These are phyloP conservation scores for Aspergillus baeticus DNA, from an alignment of 495 filamentous ascomycete species.

Conservation along the genomic window DNA sequence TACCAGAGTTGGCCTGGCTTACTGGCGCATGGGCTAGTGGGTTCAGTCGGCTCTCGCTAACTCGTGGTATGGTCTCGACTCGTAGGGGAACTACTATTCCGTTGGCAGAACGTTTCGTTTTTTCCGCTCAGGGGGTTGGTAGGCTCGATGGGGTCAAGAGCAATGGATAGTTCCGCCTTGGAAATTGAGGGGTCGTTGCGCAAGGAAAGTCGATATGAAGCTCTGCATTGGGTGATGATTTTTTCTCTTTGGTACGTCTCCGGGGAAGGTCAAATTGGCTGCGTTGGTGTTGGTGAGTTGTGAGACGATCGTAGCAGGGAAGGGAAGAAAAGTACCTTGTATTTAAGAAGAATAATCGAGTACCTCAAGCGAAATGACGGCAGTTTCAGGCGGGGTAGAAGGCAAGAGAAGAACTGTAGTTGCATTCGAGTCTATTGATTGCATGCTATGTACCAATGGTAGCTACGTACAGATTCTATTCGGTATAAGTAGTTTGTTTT, in stretches of 20 bases:
- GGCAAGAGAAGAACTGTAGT: background rate
- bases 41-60: background rate
- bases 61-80: background rate
- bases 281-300: background rate
- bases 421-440: too few species aligned
- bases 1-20: background rate
- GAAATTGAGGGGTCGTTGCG: slow-evolving; percentile 21
- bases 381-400: background rate
- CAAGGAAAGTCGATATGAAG: slow-evolving; percentile 16
- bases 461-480: background rate
- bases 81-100: background rate
- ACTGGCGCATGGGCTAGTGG: background rate
- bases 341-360: background rate
- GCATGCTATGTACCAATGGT: too few species aligned
- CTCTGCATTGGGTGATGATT: slow-evolving; percentile 23
- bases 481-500: too few species aligned
- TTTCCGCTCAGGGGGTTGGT: background rate
- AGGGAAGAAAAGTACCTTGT: background rate
- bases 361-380: background rate
- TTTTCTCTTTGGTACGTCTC: background rate
- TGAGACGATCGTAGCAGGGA: background rate
- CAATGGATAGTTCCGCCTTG: slow-evolving; percentile 21
- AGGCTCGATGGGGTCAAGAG: background rate
- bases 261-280: background rate
- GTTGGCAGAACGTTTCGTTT: too few species aligned